A percentile compares a stretch with the other conserved stretches of the same genome.
Evolutionary conservation across 208 protist species (phyloP).

Genomic region (Trypanosoma avium): DNA sequence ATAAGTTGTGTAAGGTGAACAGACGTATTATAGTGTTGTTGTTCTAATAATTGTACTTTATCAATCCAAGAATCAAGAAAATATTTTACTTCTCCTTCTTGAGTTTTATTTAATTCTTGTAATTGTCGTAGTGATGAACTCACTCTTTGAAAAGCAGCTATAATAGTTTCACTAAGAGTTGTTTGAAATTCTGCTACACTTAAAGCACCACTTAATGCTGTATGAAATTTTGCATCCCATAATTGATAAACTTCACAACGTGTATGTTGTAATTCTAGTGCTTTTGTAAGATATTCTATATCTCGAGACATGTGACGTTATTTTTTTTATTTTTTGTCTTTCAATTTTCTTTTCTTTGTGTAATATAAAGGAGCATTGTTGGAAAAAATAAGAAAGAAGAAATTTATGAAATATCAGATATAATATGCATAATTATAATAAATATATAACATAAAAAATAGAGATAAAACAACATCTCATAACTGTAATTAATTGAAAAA

Average conservation of each 20-base stretch:
- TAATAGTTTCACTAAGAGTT: constrained; percentile 38
- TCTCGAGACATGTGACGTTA: background rate
- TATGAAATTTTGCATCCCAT: constrained; percentile 55
- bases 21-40: constrained; percentile 53
- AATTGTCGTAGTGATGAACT: constrained; percentile 50
- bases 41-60: constrained; percentile 47
- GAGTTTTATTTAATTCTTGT: constrained; percentile 26
- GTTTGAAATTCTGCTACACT: constrained; percentile 39
- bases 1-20: constrained; percentile 33
- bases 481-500: background rate
- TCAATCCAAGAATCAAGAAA: constrained; percentile 60
- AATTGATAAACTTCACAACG: constrained; percentile 64
- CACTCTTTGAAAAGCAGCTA: constrained; percentile 58
- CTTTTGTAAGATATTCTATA: constrained; percentile 6
- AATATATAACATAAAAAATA: no score
- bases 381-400: no score
- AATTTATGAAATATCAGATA: no score
- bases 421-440: no score
- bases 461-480: background rate
- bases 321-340: background rate
- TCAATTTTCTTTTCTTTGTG: background rate
- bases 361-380: no score
- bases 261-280: constrained; percentile 42
- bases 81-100: background rate
- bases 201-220: constrained; percentile 42